Evolutionary conservation across 2,329 filamentous ascomycete species (phyloP).

Genomic region (Davidsoniella virescens): DNA sequence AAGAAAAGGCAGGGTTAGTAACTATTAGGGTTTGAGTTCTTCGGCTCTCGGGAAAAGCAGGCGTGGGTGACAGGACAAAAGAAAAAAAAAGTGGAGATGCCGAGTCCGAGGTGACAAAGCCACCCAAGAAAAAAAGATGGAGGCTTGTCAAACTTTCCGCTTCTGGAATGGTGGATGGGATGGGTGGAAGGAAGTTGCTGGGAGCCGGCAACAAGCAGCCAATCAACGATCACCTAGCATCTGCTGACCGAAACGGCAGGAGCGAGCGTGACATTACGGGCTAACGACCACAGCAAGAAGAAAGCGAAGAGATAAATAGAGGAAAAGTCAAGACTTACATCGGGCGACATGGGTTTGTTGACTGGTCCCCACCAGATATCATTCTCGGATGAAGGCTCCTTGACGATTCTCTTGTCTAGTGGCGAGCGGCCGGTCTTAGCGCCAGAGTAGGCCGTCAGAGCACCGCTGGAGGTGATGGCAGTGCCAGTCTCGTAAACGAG

Average conservation of each 20-base stretch:
- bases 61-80: not conserved
- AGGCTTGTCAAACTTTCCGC: no score
- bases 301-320: no score
- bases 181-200: no score
- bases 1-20: not conserved
- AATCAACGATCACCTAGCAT: no score
- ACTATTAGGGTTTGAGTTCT: not conserved
- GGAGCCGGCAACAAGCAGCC: no score
- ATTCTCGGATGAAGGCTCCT: conserved; percentile 75
- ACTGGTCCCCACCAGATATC: conserved; percentile 98
- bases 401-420: conserved; percentile 91
- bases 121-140: no score
- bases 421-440: conserved; percentile 96
- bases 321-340: conserved; percentile 44
- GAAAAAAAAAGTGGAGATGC: no score
- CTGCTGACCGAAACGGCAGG: no score
- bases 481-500: conserved; percentile 90
- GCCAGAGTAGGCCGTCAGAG: conserved; percentile 91
- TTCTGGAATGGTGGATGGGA: no score
- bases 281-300: no score
- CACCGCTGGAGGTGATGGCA: conserved; percentile 89
- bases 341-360: conserved; percentile 95
- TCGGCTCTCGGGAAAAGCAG: not conserved
- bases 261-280: no score
- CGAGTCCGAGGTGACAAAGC: no score